Percentiles rank a stretch among this genome's conserved stretches.
phyloP scores from a whole-genome alignment of 805 yeast genomes.

The Candida nonsorbophila region DNA sequence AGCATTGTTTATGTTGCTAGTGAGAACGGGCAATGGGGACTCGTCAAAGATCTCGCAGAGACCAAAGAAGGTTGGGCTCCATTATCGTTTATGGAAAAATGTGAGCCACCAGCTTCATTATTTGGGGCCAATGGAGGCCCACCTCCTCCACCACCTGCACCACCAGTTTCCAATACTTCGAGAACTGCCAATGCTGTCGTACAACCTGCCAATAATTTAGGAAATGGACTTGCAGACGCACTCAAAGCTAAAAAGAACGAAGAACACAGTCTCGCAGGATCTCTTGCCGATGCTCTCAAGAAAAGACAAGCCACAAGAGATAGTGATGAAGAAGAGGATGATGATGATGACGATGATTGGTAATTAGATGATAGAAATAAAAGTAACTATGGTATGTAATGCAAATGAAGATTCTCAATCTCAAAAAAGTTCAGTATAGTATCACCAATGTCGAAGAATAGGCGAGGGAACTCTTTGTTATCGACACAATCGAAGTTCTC shows the following conservation, averaged over 20 bases:
- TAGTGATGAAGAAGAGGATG: slow-evolving; percentile 67
- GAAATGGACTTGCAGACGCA: slow-evolving; percentile 63
- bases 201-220: slow-evolving; percentile 10
- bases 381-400: not conserved
- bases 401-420: too few relatives aligned
- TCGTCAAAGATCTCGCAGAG: slow-evolving; percentile 75
- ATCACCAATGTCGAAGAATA: slow-evolving; percentile 20
- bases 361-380: not conserved
- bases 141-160: slow-evolving; percentile 35
- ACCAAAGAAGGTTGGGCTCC: slow-evolving; percentile 95
- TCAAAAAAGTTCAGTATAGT: too few relatives aligned
- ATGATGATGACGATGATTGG: slow-evolving; percentile 42
- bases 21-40: slow-evolving; percentile 89
- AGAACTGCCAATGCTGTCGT: slow-evolving; percentile 14
- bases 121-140: slow-evolving; percentile 17
- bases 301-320: slow-evolving; percentile 62
- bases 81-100: slow-evolving; percentile 73
- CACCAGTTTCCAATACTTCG: slow-evolving; percentile 13
- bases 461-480: slow-evolving; percentile 22
- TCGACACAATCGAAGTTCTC: slow-evolving; percentile 15
- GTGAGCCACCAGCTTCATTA: slow-evolving; percentile 40
- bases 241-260: slow-evolving; percentile 57
- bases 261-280: slow-evolving; percentile 67
- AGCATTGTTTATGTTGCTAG: slow-evolving; percentile 67
- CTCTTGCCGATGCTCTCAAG: slow-evolving; percentile 82